Conservation (phyloP, 1,284 basidiomycete genomes). For the Peniophora sp. region DNA sequence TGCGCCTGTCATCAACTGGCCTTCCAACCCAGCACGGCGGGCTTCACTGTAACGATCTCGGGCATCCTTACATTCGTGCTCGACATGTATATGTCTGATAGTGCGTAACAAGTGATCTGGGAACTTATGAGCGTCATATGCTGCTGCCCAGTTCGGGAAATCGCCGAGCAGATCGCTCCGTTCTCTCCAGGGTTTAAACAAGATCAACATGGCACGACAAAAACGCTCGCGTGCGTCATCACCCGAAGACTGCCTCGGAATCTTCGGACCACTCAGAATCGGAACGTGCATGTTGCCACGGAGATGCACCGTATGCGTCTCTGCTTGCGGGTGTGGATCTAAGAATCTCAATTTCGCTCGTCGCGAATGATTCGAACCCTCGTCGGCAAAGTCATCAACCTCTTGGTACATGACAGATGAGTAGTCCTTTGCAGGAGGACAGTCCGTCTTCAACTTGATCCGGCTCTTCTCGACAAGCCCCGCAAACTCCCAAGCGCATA, state of each 20-base stretch:
- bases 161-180: not conserved
- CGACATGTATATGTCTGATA: conserved; percentile 3
- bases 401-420: too few species aligned
- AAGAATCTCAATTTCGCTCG: too few species aligned
- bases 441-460: not conserved
- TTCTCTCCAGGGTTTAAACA: not conserved
- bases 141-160: not conserved
- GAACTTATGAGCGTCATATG: not conserved
- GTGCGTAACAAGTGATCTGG: not conserved
- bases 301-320: not conserved
- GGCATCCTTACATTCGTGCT: conserved; percentile 7
- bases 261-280: not conserved
- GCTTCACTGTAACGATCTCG: not conserved
- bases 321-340: not conserved
- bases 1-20: too few species aligned
- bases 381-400: too few species aligned
- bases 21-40: too few species aligned
- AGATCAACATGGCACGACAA: not conserved
- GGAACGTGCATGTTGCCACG: not conserved
- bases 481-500: not conserved
- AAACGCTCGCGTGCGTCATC: not conserved
- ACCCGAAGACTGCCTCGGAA: not conserved
- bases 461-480: not conserved
- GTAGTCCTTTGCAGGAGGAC: too few species aligned
- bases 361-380: too few species aligned